Evolutionary conservation across 2,329 filamentous ascomycete species (phyloP).

Genomic region (Cytospora piceicola): DNA sequence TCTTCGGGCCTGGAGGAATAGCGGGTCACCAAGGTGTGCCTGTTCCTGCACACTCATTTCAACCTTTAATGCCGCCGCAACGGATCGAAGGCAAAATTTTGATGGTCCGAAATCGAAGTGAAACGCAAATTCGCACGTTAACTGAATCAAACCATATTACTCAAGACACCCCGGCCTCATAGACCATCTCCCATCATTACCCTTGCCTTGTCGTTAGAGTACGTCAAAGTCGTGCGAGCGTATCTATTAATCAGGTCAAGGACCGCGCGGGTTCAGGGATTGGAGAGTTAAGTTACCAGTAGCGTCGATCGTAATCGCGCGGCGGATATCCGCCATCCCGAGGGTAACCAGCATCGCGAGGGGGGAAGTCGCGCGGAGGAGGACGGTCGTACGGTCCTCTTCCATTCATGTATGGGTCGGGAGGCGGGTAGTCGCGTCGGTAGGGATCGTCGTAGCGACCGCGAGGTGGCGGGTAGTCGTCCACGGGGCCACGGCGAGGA

Average conservation of each 20-base stretch:
- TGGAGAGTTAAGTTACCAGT: conserved; percentile 47
- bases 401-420: conserved; percentile 63
- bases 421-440: conserved; percentile 67
- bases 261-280: conserved; percentile 31
- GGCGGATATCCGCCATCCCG: conserved; percentile 52
- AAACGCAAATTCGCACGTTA: neutral
- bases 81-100: neutral
- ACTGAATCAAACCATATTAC: conserved; percentile 11
- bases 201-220: conserved; percentile 23
- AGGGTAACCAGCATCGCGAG: conserved; percentile 56
- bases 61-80: neutral
- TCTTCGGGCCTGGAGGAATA: neutral
- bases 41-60: neutral
- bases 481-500: conserved; percentile 72
- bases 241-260: conserved; percentile 33
- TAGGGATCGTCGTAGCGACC: conserved; percentile 79
- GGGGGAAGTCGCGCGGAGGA: conserved; percentile 52
- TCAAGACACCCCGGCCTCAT: conserved; percentile 1
- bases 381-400: conserved; percentile 61
- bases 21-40: neutral
- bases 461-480: conserved; percentile 74
- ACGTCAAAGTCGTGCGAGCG: conserved; percentile 16
- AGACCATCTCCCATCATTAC: conserved; percentile 20
- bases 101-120: neutral
- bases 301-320: conserved; percentile 51